A percentile compares a stretch with the other conserved stretches of the same genome.
phyloP scores from a whole-genome alignment of 2,329 filamentous ascomycete species.

The Monilinia laxa region DNA sequence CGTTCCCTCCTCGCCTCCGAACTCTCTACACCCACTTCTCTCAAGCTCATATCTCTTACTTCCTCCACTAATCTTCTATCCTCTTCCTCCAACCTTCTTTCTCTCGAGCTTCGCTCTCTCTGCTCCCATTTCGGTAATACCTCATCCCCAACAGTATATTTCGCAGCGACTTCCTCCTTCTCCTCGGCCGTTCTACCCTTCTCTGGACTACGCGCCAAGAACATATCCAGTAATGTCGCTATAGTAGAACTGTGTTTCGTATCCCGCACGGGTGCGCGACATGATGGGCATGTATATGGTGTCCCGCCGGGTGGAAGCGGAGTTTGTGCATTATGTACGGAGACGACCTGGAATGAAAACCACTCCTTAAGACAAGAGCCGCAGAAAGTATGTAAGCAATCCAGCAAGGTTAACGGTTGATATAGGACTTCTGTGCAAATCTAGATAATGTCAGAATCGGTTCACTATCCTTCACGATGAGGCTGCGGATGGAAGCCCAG shows the following conservation, averaged over 20 bases:
- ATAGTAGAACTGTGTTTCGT: conserved; percentile 90
- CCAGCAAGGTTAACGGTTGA: conserved; percentile 85
- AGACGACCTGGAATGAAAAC: conserved; percentile 71
- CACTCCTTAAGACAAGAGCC: conserved; percentile 94
- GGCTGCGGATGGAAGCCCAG: conserved; percentile 10
- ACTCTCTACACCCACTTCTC: conserved; percentile 57
- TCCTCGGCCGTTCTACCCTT: conserved; percentile 69
- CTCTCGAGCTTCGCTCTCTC: conserved; percentile 52
- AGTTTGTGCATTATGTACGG: conserved; percentile 33
- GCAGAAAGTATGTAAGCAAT: conserved; percentile 95
- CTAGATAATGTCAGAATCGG: conserved; percentile 46
- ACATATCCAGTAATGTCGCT: conserved; percentile 86
- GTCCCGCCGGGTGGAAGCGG: conserved; percentile 31
- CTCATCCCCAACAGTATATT: conserved; percentile 79
- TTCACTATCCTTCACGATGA: neutral
- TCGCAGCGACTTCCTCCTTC: conserved; percentile 69
- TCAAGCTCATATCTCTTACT: conserved; percentile 47
- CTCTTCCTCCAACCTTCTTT: conserved; percentile 51
- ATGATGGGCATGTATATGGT: conserved; percentile 86
- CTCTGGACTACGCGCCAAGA: conserved; percentile 74
- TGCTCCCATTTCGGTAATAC: conserved; percentile 65
- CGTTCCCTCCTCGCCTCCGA: conserved; percentile 35
- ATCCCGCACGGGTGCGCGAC: conserved; percentile 80
- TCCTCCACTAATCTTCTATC: conserved; percentile 39
- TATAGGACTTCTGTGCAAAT: conserved; percentile 96